Evolutionary conservation across 495 filamentous ascomycete species (phyloP).

Genomic region (Penicillium herquei): DNA sequence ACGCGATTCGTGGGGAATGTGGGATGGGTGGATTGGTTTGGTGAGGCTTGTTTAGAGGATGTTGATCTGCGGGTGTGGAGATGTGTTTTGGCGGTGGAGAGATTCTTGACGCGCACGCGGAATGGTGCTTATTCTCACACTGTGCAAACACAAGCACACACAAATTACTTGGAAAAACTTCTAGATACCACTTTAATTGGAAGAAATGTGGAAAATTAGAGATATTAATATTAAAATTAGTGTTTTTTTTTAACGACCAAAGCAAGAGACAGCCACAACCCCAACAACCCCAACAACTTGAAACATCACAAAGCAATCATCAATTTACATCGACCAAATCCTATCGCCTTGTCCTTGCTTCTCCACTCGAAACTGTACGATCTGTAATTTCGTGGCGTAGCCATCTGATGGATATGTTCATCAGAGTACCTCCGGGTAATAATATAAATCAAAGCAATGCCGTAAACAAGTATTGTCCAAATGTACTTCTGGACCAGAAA

Average conservation of each 20-base stretch:
- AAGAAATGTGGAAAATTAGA: no score
- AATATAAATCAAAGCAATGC: no score
- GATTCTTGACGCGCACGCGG: slow-evolving; percentile 27
- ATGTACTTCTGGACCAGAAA: no score
- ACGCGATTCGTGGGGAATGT: neutral
- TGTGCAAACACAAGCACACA: neutral
- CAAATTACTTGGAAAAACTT: neutral
- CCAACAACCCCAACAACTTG: no score
- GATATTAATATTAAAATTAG: no score
- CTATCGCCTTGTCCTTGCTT: neutral
- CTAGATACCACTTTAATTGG: neutral
- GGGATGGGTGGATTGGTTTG: neutral
- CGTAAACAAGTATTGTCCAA: no score
- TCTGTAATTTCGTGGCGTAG: neutral
- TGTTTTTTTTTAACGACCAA: no score
- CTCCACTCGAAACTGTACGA: no score
- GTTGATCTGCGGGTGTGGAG: slow-evolving; percentile 4
- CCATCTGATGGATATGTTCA: neutral
- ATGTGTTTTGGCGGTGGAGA: slow-evolving; percentile 28
- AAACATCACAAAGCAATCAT: no score
- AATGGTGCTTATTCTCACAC: slow-evolving; percentile 8
- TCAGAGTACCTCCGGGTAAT: neutral
- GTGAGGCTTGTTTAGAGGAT: neutral
- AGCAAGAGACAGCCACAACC: no score
- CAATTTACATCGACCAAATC: neutral